Conservation (phyloP, 768 basidiomycete species). For the Boletus subcaerulescens region DNA sequence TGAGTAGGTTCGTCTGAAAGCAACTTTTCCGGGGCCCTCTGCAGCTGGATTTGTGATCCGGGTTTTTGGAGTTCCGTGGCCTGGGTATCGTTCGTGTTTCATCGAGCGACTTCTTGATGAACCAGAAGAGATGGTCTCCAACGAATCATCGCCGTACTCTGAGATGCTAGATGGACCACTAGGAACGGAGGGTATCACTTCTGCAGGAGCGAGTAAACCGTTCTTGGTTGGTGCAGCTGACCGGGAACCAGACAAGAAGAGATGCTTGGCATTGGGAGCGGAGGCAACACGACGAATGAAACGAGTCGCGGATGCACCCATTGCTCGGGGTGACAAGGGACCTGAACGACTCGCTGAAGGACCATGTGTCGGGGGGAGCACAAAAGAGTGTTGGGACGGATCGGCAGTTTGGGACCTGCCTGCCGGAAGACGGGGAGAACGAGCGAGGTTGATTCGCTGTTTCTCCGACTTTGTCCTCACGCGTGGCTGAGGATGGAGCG, state of each 20-base stretch:
- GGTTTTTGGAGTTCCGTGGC: conserved; percentile 34
- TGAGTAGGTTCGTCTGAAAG: conserved; percentile 93
- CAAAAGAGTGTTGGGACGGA: conserved; percentile 42
- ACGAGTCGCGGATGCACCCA: conserved; percentile 75
- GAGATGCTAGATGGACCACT: conserved; percentile 44
- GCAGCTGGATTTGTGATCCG: conserved; percentile 43
- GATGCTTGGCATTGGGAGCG: conserved; percentile 92
- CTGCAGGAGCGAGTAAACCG: conserved; percentile 71
- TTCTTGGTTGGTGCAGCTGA: conserved; percentile 66
- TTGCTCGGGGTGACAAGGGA: conserved; percentile 63
- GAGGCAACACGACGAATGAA: conserved; percentile 95
- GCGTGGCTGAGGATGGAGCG: conserved; percentile 24
- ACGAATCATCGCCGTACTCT: conserved; percentile 63
- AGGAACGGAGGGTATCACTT: conserved; percentile 55
- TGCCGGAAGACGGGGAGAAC: conserved; percentile 38
- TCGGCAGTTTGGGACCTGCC: conserved; percentile 28
- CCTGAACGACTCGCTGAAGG: conserved; percentile 39
- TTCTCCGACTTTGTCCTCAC: conserved; percentile 48
- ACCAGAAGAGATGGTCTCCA: conserved; percentile 76
- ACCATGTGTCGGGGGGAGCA: conserved; percentile 21
- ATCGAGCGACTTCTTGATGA: conserved; percentile 60
- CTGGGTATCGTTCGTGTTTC: conserved; percentile 36
- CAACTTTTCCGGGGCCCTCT: conserved; percentile 57
- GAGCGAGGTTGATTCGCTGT: conserved; percentile 45
- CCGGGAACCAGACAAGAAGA: conserved; percentile 66